A percentile compares a stretch with the other conserved stretches of the same genome.
phyloP scores from a whole-genome alignment of 1,284 basidiomycete genomes.

The Takashimella koratensis region DNA sequence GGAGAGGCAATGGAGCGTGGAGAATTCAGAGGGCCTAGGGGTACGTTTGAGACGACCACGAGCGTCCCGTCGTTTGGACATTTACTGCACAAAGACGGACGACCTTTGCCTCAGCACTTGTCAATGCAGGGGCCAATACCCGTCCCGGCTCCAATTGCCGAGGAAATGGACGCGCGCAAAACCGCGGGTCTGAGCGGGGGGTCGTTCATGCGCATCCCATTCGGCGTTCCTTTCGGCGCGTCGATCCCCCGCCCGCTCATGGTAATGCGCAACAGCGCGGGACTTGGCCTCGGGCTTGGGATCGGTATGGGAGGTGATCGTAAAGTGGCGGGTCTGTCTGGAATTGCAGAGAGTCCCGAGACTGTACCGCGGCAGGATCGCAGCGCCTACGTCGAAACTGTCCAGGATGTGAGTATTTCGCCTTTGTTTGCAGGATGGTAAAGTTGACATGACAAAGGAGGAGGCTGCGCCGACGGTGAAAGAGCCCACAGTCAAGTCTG shows the following conservation, averaged over 20 bases:
- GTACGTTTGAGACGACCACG: constrained; percentile 34
- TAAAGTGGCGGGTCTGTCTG: constrained; percentile 1
- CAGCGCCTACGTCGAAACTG: constrained; percentile 44
- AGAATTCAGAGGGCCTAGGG: constrained; percentile 26
- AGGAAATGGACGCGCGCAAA: constrained; percentile 1
- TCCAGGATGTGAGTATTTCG: constrained; percentile 37
- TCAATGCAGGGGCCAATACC: constrained; percentile 11
- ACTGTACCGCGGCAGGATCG: constrained; percentile 18
- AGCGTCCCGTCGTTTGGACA: constrained; percentile 44
- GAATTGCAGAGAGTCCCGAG: constrained; percentile 4
- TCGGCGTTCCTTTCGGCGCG: constrained; percentile 25
- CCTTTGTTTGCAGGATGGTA: background rate
- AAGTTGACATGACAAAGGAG: background rate
- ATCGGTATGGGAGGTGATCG: constrained; percentile 20
- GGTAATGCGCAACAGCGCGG: constrained; percentile 27
- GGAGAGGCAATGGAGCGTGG: constrained; percentile 5
- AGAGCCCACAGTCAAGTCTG: constrained; percentile 4
- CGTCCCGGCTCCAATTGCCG: background rate
- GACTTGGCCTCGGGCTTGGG: constrained; percentile 20
- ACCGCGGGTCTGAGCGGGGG: constrained; percentile 4
- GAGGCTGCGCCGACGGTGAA: background rate
- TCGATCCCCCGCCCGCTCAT: constrained; percentile 22
- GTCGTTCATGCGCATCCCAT: constrained; percentile 28
- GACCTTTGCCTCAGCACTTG: constrained; percentile 18
- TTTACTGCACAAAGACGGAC: constrained; percentile 28